Base-by-base conservation (phyloP, 2,329 filamentous ascomycete species). In the Alternaria sp. region DNA sequence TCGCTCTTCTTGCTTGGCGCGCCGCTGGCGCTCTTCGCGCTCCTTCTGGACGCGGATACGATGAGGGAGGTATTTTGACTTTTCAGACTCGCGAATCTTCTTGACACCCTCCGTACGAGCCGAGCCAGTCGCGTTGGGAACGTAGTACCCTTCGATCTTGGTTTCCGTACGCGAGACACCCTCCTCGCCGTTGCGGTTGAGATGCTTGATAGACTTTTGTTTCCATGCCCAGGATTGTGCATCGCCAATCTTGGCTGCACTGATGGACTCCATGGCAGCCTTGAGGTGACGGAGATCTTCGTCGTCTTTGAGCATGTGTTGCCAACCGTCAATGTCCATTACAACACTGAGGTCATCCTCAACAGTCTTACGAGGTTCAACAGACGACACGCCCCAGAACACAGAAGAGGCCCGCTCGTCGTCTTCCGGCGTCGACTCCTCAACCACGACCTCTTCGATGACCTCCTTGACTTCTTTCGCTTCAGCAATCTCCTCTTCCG, bases 41-140 rank as follows among this genome's bases (percentile, higher is more conserved):
- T 91, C 93, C 81, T 91, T 96, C 79, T 96, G 92, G 20, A 99
- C 93, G 76, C 96, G 97, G 82, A 99, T 96, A 69, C 97, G 94
- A 84, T 99, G 96, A 44, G 96, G 96, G 8, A 99, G 87, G 77
- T 99, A 99, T 78, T 97, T 97, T 26, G 94, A 97, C 84, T 99
- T 99, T 79, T 99, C 96, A 0, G 93, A 93, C 79, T 99, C 96
- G 66, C 97, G 87, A 60, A 99, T 98, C 84, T 95, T 97, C 84
- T 96, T 95, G 74, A 94, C 90, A 26, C 94, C 94, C 82, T 99
- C 94, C 0, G 96, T 97, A 60, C 96, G 89, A 60, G 96, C 96
- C 71, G 89, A 92, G 33, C 96, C 96, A 10, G 93, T 93, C 0
- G 86, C 66, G 70, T 97, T 99, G 0, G 92, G 89, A 44, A 97